Evolutionary conservation across 495 filamentous ascomycete genomes (phyloP), one percentile per base, ranked within the genome.

Genomic region (Xylaria longipes): DNA sequence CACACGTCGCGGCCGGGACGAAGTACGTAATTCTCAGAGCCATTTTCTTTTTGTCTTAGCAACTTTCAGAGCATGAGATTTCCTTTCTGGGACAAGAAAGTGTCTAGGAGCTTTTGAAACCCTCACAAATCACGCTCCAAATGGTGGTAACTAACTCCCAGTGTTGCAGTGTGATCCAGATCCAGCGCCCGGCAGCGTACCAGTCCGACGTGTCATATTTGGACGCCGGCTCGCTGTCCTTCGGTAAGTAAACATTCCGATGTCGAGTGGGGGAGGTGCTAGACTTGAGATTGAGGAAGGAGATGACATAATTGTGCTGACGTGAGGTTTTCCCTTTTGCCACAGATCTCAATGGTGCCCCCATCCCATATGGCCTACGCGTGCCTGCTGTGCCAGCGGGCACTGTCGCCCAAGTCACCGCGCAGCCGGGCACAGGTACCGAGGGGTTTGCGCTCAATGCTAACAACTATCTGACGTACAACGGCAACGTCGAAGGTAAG

Each of bases 161-260:
- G 17, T 20, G 5, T 46, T 46, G 17, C 17, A 46, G 43, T 27
- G 27, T 17, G 20, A 61, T 71, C 41, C 63, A 71, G 27, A 52
- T 71, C 20, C 70, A 71, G 70, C 70, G 63, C 17, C 50, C 62
- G 1, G 9, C 62, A 4, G 70, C n/a, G 3, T 71, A 58, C 54
- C 52, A 63, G 54, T 11, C 70, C 37, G 70, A 71, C 39, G 14
- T 29, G 9, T 8, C 63, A 7, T 61, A 67, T 22, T 25, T 71
- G 7, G 39, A 67, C 22, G 41, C 29, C 25, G 12, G 29, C 22
- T n/a, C 39, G 8, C 48, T 71, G 12, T 20, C 12, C 27, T 71
- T 71, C 52, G 29, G 70, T 71, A 61, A 20, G 70, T 61, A 43
- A 52, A 7, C 35, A 68, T 0, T 50, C 63, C 20, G 27, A n/a